Conservation (phyloP, 768 basidiomycete genomes). For the Trichaptum fuscoviolaceum region DNA sequence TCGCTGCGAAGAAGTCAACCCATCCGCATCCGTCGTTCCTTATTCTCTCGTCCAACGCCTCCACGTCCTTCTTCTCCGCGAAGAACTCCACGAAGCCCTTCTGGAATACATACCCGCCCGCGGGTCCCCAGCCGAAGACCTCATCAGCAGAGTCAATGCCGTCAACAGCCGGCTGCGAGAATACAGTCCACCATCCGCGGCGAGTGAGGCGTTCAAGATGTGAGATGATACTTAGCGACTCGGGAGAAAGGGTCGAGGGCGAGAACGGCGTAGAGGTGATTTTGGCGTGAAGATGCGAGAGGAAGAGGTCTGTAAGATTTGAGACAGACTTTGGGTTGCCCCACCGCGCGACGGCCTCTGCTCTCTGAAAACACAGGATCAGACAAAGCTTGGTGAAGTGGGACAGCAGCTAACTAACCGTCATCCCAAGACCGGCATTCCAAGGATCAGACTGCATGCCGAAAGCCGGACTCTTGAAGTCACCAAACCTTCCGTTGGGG, state of each 20-base stretch:
- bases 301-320: constrained; percentile 77
- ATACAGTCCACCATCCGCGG: constrained; percentile 91
- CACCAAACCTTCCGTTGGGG: constrained; percentile 97
- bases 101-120: constrained; percentile 91
- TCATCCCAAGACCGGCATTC: constrained; percentile 56
- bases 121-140: constrained; percentile 90
- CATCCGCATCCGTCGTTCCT: constrained; percentile 49
- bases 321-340: constrained; percentile 58
- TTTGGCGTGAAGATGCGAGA: constrained; percentile 70
- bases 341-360: constrained; percentile 66
- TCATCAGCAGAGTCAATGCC: constrained; percentile 68
- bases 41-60: constrained; percentile 53
- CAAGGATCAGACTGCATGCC: constrained; percentile 68
- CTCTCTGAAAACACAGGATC: constrained; percentile 37
- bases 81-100: constrained; percentile 99
- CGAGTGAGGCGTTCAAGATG: constrained; percentile 73
- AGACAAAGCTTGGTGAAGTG: not conserved
- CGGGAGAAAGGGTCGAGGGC: constrained; percentile 68
- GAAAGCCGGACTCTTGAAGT: constrained; percentile 95
- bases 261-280: constrained; percentile 86
- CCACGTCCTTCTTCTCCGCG: constrained; percentile 54
- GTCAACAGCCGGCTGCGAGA: constrained; percentile 92
- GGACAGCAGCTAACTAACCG: constrained; percentile 33
- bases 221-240: constrained; percentile 76
- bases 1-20: constrained; percentile 86